Evolutionary conservation across 2,329 filamentous ascomycete species (phyloP), one percentile per base, ranked within the genome.

Genomic region (Aspergillus felis): DNA sequence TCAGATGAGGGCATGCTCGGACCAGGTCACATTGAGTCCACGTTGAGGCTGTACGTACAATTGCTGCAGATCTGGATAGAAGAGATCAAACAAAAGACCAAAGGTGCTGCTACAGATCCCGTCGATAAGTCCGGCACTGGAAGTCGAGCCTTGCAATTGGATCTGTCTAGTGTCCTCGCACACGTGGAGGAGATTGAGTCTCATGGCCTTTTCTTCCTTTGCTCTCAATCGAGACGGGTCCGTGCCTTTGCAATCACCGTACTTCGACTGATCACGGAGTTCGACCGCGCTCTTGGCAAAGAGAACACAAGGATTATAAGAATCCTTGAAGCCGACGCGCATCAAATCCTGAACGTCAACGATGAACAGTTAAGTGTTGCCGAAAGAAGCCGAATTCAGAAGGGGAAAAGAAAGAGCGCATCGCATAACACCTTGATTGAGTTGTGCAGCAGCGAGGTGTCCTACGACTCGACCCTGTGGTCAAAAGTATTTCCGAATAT

Each of bases 401-500:
- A 94, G 61, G 93, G 93, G 8, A 88, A 96, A 73, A 87, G 92
- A 64, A 91, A 89, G 70, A 90, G 87, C 68, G 91, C 91, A 65
- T 87, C 87, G 49, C 88, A 92, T 66, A 92, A 91, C 61, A 93
- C 91, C 2, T 79, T 99, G 20, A 89, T 97, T 35, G 93, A 97
- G 71, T 84, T 99, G 25, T 97, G 94, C 75, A 93, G 91, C 65
- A 97, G 94, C 75, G 94, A 97, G 65, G 87, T 94, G 27, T 91
- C 92, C 0, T 97, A 97, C 68, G 94, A 99, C 71, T 88, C 91
- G 2, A 96, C 92, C 0, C 78, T 99, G 12, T 99, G 94, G 94
- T 95, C 94, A 77, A 99, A 97, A 70, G 88, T 97, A 20, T 99
- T 99, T 68, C 95, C 94, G 3, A 97, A 97, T 68, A 82, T 99